Base-by-base conservation (phyloP, 2,329 filamentous ascomycete genomes). In the Onygenales sp. region DNA sequence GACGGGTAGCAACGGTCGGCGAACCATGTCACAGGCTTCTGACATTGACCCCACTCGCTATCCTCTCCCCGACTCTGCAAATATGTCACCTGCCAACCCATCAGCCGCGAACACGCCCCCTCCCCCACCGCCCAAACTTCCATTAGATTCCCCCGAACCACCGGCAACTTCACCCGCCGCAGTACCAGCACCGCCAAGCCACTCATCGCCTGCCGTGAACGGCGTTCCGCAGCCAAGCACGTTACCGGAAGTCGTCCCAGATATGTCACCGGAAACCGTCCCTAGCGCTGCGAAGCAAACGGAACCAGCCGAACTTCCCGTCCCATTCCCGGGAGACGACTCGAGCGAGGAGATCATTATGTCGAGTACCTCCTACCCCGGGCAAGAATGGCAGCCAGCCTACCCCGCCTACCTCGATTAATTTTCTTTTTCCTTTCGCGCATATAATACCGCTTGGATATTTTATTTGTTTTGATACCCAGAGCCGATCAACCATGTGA, bases 281-380 rank as follows among this genome's bases (percentile, higher is more conserved):
- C 10, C 8, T 3, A 55, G 60, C 4, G 55, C 63, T 2, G 52
- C 58, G 2, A 54, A 64, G 35, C 64, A 58, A 11, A 48, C 58
- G 21, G 55, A 64, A 42, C 67, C 69, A 6, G 61, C 69, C 36
- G 64, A 72, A 54, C 59, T 73, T 6, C 63, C 70, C 5, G 57
- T 66, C 46, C 58, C 64, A 6, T 41, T 54, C 33, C 38, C 50
- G 5, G 59, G 61, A 42, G 64, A 73, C 50, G 65, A 72, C 54
- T 68, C 66, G 10, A 72, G 70, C 32, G 74, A 76, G 47, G 72
- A 76, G 52, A 69, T 75, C 35, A 55, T 71, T 27, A 76, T 76
- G 73, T 73, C 71, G 5, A 70, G 72, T n/a, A 76, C 74, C 1
- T 66, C 72, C 14, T 76, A 76, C 59, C 74, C 74, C 1, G 74